Evolutionary conservation across 306 rosid species (phyloP).

Genomic region (Vicia villosa): DNA sequence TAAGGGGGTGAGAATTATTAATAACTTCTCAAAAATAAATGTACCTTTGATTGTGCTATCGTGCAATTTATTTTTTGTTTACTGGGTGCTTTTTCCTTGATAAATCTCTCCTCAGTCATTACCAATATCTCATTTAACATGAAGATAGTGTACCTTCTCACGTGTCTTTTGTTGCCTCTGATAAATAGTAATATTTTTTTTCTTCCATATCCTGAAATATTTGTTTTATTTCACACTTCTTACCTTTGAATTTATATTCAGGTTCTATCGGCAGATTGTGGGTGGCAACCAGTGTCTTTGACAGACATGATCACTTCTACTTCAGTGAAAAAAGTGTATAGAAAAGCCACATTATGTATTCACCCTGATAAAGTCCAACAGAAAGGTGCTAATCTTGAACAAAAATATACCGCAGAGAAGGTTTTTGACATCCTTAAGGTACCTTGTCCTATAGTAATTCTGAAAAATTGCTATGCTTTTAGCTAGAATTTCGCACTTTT

Average conservation of each 20-base stretch:
- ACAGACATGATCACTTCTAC: slow-evolving; percentile 79
- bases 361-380: slow-evolving; percentile 98
- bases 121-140: slow-evolving; percentile 16
- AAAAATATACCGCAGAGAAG: slow-evolving; percentile 87
- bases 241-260: slow-evolving; percentile 44
- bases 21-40: slow-evolving; percentile 7
- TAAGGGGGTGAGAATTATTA: background rate
- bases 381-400: slow-evolving; percentile 76
- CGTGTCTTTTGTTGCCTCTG: background rate
- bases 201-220: background rate
- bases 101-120: slow-evolving; percentile 11
- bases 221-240: slow-evolving; percentile 20
- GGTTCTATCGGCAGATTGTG: slow-evolving; percentile 86
- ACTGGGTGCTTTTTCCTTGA: slow-evolving; percentile 11
- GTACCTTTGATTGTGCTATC: slow-evolving; percentile 6
- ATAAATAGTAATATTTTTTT: background rate
- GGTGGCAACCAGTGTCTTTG: slow-evolving; percentile 79
- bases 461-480: slow-evolving; percentile 21
- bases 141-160: slow-evolving; percentile 3
- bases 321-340: slow-evolving; percentile 74
- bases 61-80: slow-evolving; percentile 15
- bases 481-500: slow-evolving; percentile 10
- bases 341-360: slow-evolving; percentile 72
- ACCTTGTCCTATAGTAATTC: slow-evolving; percentile 23
- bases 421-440: slow-evolving; percentile 93